Percentiles rank a stretch among this genome's conserved stretches.
Conservation (phyloP, 2,329 filamentous ascomycete genomes). For the Neocatenulostroma microsporum region DNA sequence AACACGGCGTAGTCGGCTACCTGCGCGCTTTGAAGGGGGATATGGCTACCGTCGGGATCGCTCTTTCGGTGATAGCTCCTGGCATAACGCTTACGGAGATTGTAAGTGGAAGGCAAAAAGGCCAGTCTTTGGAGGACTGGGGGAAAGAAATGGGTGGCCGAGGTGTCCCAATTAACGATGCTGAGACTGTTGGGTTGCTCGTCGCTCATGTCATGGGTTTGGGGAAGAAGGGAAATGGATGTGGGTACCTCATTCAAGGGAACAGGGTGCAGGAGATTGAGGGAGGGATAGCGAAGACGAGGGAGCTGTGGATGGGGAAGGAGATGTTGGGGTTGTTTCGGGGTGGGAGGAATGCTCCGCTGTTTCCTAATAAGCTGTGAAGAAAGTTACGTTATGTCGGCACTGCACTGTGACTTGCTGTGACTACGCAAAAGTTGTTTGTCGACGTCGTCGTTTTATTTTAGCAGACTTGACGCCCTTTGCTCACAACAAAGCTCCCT, state of each 20-base stretch:
- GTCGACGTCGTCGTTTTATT: no score
- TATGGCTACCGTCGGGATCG: constrained; percentile 38
- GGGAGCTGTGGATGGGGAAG: constrained; percentile 43
- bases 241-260: constrained; percentile 40
- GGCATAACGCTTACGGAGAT: constrained; percentile 44
- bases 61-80: constrained; percentile 42
- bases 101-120: constrained; percentile 28
- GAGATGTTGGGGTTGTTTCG: constrained; percentile 45
- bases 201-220: constrained; percentile 41
- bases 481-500: no score
- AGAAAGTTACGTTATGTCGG: no score
- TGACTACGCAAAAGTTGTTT: no score
- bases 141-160: constrained; percentile 36
- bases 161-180: constrained; percentile 43
- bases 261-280: constrained; percentile 36
- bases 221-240: constrained; percentile 38
- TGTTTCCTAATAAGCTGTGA: constrained; percentile 27
- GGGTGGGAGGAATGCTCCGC: constrained; percentile 33
- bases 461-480: no score
- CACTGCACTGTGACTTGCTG: no score
- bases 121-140: constrained; percentile 33
- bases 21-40: constrained; percentile 45
- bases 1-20: constrained; percentile 45
- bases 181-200: constrained; percentile 37
- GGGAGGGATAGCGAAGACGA: constrained; percentile 38